Base-by-base conservation (phyloP, 148 eudicot species). In the Rhododendron williamsianum region DNA sequence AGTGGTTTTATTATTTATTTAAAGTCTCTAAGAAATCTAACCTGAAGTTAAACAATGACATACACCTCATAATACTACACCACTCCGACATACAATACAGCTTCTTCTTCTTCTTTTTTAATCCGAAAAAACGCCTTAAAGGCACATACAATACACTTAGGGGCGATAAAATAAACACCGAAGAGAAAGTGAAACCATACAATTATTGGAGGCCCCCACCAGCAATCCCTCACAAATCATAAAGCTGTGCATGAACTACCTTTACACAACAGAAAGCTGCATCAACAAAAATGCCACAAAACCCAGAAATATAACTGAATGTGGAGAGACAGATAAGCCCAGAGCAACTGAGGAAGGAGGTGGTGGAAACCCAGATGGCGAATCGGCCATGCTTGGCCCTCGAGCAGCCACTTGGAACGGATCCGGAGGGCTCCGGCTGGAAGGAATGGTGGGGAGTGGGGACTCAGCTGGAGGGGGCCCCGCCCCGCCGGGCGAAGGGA, bases 381-480 rank as follows among this genome's bases (percentile, higher is more conserved):
- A 85, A 77, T 88, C 78, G 76, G 87, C 90, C 58, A 79, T 19
- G 9, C 86, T 89, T 16, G 98, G 94, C 38, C 92, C 93, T 19
- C 91, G 89, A 56, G 91, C 87, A 21, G 36, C 58, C 60, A 86
- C 13, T 41, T 85, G 85, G 84, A 94, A 96, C 0, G 98, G 96
- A 49, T 93, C 91, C 0, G 97, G 97, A 9, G 98, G 98, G 86
- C 98, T 95, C 35, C 91, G 97, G 71, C 91, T 94, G 48, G 98
- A 92, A 25, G 98, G 97, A 56, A 95, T 94, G 49, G 88, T 74
- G 23, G 96, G 96, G 12, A 93, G 76, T 48, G 93, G 87, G 21
- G 94, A 89, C 13, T 91, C 89, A 81, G 86, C 51, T 30, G 91
- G 90, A 30, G 93, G 86, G 23, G 88, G 91, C 45, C 46, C 87